A percentile compares a stretch with the other conserved stretches of the same genome.
These are phyloP conservation scores for Wallacemonas sp. DNA, from an alignment of 208 protist species.

Conservation along the genomic window DNA sequence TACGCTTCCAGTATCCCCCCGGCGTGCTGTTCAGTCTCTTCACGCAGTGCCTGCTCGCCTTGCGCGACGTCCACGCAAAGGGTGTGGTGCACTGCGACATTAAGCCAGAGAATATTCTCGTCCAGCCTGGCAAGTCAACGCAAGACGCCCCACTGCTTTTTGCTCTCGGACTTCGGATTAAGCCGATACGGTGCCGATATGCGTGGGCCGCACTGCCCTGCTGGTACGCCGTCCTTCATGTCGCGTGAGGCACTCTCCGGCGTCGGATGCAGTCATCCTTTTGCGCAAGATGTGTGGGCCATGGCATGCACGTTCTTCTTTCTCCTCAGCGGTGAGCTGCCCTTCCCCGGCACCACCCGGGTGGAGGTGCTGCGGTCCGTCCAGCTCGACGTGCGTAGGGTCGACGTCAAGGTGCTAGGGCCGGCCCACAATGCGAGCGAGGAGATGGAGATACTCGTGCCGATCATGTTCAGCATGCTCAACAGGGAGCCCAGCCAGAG, in stretches of 20 bases:
- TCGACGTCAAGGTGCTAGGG: not conserved
- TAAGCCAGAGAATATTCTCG: constrained; percentile 10
- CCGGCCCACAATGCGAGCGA: not conserved
- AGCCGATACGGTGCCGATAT: not conserved
- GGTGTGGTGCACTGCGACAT: constrained; percentile 11
- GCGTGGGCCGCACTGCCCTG: not conserved
- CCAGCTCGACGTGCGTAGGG: not conserved
- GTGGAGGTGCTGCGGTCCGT: constrained; percentile 11
- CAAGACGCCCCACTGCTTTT: not conserved
- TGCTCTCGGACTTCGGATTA: constrained; percentile 11
- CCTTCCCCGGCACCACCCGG: constrained; percentile 21
- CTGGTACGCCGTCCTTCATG: constrained; percentile 7
- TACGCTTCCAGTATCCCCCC: not conserved
- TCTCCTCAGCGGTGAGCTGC: constrained; percentile 32
- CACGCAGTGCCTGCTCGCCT: constrained; percentile 3
- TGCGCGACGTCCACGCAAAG: constrained; percentile 1
- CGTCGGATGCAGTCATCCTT: not conserved
- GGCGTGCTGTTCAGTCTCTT: not conserved
- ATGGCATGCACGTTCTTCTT: constrained; percentile 37
- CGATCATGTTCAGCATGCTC: constrained; percentile 5
- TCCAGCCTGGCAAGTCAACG: not conserved
- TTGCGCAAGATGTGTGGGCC: constrained; percentile 33
- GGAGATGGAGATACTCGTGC: not conserved
- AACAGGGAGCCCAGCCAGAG: not conserved
- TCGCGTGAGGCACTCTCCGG: not conserved